phyloP scores from a whole-genome alignment of 75 land plant genomes.

The Cupressus sempervirens region DNA sequence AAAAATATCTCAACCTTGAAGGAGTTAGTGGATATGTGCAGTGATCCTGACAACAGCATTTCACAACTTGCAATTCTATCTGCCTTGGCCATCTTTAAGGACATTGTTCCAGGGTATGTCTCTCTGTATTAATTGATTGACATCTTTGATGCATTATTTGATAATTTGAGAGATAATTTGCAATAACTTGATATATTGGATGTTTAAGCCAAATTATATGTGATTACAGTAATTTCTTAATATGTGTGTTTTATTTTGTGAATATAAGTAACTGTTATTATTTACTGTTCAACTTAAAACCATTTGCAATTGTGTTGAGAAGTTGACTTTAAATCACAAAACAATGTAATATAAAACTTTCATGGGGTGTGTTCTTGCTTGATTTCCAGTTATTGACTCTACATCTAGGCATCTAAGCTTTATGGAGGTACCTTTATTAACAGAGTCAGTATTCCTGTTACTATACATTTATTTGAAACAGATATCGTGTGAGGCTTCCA shows the following conservation, averaged over 20 bases:
- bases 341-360: background rate
- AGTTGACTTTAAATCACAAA: background rate
- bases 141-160: background rate
- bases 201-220: background rate
- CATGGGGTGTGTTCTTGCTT: background rate
- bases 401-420: background rate
- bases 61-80: slow-evolving; percentile 80
- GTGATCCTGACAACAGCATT: slow-evolving; percentile 53
- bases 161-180: background rate
- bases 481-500: slow-evolving; percentile 90
- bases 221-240: background rate
- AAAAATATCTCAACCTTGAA: slow-evolving; percentile 60
- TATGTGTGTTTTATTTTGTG: background rate
- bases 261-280: background rate
- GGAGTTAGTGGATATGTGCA: slow-evolving; percentile 65
- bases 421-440: background rate
- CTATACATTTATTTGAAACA: slow-evolving; percentile 19
- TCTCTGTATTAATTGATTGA: background rate
- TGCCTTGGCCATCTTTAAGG: slow-evolving; percentile 88
- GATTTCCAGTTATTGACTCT: background rate
- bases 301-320: background rate
- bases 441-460: background rate
- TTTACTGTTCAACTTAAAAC: background rate
- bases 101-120: slow-evolving; percentile 89
- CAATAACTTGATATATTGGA: background rate